Evolutionary conservation across 257 asterid species (phyloP).

Genomic region (Solanum paucissectum): DNA sequence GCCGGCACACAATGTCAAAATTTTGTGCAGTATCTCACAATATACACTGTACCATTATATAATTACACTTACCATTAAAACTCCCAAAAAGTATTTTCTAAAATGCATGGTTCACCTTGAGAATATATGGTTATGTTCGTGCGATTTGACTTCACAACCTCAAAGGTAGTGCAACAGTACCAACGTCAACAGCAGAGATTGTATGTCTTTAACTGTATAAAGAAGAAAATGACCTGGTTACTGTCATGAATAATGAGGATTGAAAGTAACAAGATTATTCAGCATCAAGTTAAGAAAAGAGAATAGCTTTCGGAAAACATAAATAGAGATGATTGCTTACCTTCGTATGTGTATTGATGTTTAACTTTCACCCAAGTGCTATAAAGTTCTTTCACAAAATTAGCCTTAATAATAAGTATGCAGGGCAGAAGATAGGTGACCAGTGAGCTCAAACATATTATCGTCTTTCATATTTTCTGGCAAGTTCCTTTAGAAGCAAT

Average conservation of each 20-base stretch:
- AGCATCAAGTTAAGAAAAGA: neutral
- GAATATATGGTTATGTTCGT: neutral
- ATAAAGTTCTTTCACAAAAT: neutral
- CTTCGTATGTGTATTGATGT: neutral
- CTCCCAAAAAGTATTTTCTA: neutral
- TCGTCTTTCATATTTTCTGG: conserved; percentile 61
- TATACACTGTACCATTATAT: neutral
- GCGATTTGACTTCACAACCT: neutral
- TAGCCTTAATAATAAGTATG: neutral
- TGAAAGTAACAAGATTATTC: neutral
- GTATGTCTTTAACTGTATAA: neutral
- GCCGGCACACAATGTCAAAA: neutral
- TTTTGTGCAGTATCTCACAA: neutral
- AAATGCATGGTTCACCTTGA: neutral
- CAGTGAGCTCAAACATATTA: conserved; percentile 9
- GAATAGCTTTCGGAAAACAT: neutral
- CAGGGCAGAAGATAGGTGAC: neutral
- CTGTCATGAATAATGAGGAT: neutral
- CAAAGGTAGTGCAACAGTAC: neutral
- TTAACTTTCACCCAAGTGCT: neutral
- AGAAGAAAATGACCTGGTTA: neutral
- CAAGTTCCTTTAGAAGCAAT: conserved; percentile 69
- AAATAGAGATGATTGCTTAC: neutral
- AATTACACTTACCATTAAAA: neutral
- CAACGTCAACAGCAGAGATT: neutral